Conservation (phyloP, 1,139 yeast genomes). For the Pneumocystis murina region DNA sequence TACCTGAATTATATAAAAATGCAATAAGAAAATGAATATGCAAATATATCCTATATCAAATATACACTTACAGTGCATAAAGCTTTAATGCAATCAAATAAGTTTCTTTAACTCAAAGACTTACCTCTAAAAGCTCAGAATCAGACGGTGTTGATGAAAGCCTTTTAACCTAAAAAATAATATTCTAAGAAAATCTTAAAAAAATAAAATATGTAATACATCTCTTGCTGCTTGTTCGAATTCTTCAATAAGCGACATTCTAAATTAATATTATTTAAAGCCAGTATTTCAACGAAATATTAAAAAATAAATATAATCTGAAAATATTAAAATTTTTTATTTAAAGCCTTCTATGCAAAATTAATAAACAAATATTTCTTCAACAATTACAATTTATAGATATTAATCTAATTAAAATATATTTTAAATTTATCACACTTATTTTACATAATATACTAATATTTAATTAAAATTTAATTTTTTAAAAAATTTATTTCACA, state of each 20-base stretch:
- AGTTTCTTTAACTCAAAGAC: background rate
- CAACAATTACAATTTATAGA: background rate
- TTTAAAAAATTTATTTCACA: background rate
- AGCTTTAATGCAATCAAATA: background rate
- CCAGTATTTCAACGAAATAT: background rate
- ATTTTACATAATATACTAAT: background rate
- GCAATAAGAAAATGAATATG: background rate
- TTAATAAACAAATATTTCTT: background rate
- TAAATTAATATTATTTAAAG: background rate
- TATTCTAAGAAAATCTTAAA: background rate
- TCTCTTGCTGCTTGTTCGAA: background rate
- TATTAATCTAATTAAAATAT: background rate
- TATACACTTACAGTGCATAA: background rate
- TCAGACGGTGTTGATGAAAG: background rate
- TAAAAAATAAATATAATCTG: background rate
- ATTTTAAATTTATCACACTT: background rate
- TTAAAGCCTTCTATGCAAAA: background rate
- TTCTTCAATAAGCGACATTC: background rate
- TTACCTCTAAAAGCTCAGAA: background rate
- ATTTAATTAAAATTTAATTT: background rate
- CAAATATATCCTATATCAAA: background rate
- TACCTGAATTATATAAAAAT: background rate
- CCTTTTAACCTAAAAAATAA: background rate
- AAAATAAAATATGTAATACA: background rate
- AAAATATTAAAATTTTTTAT: background rate